phyloP scores from a whole-genome alignment of 441 rosid genomes.

The Gossypium trilobum region DNA sequence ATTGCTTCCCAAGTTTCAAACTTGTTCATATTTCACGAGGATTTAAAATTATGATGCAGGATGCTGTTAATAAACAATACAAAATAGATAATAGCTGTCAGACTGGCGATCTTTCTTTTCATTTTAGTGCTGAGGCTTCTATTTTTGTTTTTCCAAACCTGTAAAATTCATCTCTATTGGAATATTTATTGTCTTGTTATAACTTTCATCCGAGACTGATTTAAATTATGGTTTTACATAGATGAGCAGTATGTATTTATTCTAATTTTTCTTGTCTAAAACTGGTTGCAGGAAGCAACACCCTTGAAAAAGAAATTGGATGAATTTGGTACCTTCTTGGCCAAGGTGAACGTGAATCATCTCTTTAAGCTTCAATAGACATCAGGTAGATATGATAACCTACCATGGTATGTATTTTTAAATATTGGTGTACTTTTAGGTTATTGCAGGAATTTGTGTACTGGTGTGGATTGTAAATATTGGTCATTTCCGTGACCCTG shows the following conservation, averaged over 20 bases:
- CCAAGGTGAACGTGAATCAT: slow-evolving; percentile 53
- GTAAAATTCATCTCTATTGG: not conserved
- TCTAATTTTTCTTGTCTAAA: slow-evolving; percentile 13
- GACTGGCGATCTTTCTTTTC: not conserved
- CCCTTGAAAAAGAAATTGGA: slow-evolving; percentile 95
- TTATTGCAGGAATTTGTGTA: slow-evolving; percentile 92
- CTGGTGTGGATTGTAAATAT: slow-evolving; percentile 97
- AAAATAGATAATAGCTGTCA: slow-evolving; percentile 3
- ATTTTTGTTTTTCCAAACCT: not conserved
- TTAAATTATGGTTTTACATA: not conserved
- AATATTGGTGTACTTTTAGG: slow-evolving; percentile 41
- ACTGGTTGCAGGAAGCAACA: slow-evolving; percentile 69
- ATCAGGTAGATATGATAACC: not conserved
- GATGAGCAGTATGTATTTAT: not conserved
- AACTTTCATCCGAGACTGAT: not conserved
- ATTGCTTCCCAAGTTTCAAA: slow-evolving; percentile 4
- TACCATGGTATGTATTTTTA: not conserved
- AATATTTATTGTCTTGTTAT: not conserved
- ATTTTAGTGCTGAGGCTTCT: not conserved
- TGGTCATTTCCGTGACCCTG: slow-evolving; percentile 90
- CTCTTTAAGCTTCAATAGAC: not conserved
- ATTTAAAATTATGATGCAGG: not conserved
- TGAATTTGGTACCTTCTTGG: slow-evolving; percentile 95
- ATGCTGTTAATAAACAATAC: not conserved
- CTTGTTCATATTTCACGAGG: not conserved